phyloP scores from a whole-genome alignment of 441 rosid genomes.

The Pelargonium cotyledonis region DNA sequence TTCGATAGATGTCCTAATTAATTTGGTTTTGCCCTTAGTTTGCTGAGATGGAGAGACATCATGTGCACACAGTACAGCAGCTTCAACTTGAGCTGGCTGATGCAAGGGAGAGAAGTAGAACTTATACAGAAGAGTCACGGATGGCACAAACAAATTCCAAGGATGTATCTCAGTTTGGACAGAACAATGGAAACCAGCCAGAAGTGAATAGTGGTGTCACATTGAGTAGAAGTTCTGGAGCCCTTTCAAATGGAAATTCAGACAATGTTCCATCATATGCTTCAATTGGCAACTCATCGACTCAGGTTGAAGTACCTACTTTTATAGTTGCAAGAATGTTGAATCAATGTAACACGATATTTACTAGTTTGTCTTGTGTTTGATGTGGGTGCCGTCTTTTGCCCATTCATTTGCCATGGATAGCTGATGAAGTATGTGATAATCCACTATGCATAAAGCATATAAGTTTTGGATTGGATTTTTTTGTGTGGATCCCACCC shows the following conservation, averaged over 20 bases:
- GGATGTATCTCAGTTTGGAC: constrained; percentile 51
- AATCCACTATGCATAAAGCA: neutral
- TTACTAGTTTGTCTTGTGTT: neutral
- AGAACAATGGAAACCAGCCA: constrained; percentile 43
- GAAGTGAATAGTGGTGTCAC: constrained; percentile 44
- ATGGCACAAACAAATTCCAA: constrained; percentile 29
- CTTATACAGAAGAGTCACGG: constrained; percentile 30
- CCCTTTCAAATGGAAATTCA: constrained; percentile 45
- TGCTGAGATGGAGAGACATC: constrained; percentile 84
- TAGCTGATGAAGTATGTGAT: neutral
- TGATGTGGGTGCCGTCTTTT: neutral
- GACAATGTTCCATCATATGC: constrained; percentile 40
- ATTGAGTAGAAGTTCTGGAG: constrained; percentile 29
- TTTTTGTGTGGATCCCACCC: neutral
- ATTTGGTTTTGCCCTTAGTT: constrained; percentile 40
- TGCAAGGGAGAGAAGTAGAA: constrained; percentile 57
- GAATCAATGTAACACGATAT: neutral
- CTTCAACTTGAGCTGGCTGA: constrained; percentile 80
- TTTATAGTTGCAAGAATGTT: neutral
- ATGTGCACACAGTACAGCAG: constrained; percentile 74
- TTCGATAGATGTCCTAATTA: neutral
- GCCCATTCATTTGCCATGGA: neutral
- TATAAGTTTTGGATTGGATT: neutral
- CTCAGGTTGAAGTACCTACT: constrained; percentile 37
- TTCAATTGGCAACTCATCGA: constrained; percentile 39